Percentiles rank a stretch among this genome's conserved stretches.
These are phyloP conservation scores for Pyrus bretschneideri DNA, from an alignment of 306 rosid species.

Conservation along the genomic window DNA sequence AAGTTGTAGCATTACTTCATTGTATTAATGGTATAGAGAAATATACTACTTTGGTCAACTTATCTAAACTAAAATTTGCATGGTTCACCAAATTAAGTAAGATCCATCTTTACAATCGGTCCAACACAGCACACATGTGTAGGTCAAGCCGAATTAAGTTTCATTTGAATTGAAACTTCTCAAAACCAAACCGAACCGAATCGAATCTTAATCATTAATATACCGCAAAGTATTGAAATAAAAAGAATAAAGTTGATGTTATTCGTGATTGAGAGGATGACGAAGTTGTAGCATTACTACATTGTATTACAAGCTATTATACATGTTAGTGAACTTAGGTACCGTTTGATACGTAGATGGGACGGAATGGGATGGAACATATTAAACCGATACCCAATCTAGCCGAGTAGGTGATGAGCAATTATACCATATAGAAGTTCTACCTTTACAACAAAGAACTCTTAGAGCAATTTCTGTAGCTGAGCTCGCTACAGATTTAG, in stretches of 20 bases:
- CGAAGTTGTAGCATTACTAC: neutral
- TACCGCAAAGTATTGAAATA: neutral
- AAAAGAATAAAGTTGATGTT: neutral
- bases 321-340: neutral
- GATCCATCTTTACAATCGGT: too few species aligned
- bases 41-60: too few species aligned
- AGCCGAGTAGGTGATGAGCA: too few species aligned
- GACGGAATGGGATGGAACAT: too few species aligned
- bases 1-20: neutral
- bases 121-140: too few species aligned
- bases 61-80: too few species aligned
- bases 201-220: neutral
- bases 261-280: neutral
- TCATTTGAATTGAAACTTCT: too few species aligned
- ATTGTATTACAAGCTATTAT: neutral
- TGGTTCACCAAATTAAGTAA: too few species aligned
- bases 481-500: slow-evolving; percentile 73
- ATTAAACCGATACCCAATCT: too few species aligned
- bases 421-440: slow-evolving; percentile 2
- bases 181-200: neutral
- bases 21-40: neutral
- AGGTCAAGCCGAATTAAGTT: too few species aligned
- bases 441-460: slow-evolving; percentile 40
- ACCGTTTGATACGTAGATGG: too few species aligned
- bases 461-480: slow-evolving; percentile 47